Conservation (phyloP, 768 basidiomycete genomes). For the Leccinellum luteum region DNA sequence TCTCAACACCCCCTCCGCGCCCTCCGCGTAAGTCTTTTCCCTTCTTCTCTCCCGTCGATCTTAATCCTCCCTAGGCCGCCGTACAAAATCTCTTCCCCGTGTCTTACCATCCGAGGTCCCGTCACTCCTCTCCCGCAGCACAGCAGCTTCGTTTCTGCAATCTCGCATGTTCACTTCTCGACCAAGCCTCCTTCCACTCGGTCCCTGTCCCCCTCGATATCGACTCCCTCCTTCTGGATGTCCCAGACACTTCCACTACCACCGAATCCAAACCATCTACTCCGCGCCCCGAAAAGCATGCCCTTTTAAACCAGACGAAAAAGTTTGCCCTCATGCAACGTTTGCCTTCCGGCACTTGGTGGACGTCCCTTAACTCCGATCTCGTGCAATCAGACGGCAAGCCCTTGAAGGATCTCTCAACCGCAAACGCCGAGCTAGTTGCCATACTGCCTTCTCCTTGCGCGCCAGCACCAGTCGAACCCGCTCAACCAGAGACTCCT, state of each 20-base stretch:
- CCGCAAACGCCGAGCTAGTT: conserved; percentile 74
- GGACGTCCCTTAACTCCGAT: conserved; percentile 65
- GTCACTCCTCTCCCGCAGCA: conserved; percentile 56
- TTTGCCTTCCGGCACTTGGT: conserved; percentile 74
- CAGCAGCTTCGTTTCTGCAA: conserved; percentile 75
- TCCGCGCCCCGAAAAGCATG: conserved; percentile 27
- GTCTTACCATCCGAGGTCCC: conserved; percentile 64
- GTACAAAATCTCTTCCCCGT: conserved; percentile 67
- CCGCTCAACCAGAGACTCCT: conserved; percentile 18
- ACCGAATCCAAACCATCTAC: conserved; percentile 23
- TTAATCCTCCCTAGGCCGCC: conserved; percentile 45
- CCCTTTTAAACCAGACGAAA: conserved; percentile 33
- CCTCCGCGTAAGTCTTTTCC: conserved; percentile 49
- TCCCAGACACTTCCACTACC: conserved; percentile 19
- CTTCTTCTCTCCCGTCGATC: conserved; percentile 12
- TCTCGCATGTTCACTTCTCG: conserved; percentile 67
- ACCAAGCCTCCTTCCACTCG: conserved; percentile 59
- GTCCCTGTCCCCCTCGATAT: conserved; percentile 45
- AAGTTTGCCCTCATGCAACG: conserved; percentile 79
- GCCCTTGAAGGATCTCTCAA: conserved; percentile 49
- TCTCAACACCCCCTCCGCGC: conserved; percentile 52
- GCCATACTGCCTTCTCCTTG: conserved; percentile 67
- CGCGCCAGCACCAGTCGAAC: conserved; percentile 28
- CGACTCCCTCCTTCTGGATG: conserved; percentile 40
- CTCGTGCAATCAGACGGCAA: conserved; percentile 36